A percentile compares a stretch with the other conserved stretches of the same genome.
Conservation (phyloP, 257 asterid genomes). For the Solanum dulcamara region DNA sequence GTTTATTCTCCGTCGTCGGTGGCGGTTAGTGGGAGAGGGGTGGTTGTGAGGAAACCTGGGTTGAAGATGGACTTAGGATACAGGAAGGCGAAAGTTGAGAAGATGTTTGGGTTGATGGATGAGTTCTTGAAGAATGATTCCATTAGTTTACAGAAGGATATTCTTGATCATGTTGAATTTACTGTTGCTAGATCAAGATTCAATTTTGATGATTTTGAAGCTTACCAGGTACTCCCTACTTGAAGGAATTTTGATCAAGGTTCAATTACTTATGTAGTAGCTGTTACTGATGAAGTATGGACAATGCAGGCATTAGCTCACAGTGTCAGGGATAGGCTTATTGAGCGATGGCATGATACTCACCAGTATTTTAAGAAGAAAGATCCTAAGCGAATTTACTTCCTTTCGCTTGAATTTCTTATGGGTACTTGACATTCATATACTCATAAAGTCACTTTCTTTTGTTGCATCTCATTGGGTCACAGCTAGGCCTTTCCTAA, state of each 20-base stretch:
- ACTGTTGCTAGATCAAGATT: conserved; percentile 47
- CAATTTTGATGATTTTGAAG: conserved; percentile 47
- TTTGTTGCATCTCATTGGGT: neutral
- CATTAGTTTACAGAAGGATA: conserved; percentile 33
- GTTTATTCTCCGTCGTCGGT: neutral
- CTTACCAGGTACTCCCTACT: conserved; percentile 25
- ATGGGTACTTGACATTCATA: conserved; percentile 25
- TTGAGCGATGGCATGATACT: conserved; percentile 51
- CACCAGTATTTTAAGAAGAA: conserved; percentile 33
- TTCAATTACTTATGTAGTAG: neutral
- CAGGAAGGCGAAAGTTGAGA: conserved; percentile 25
- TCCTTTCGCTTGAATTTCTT: conserved; percentile 45
- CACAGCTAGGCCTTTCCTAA: neutral
- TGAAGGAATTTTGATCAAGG: neutral
- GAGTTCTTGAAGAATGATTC: conserved; percentile 31
- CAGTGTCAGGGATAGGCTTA: conserved; percentile 41
- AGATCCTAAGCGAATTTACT: conserved; percentile 43
- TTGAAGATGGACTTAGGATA: conserved; percentile 14
- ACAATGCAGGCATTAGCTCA: conserved; percentile 35
- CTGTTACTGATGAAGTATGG: neutral
- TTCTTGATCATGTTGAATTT: conserved; percentile 38
- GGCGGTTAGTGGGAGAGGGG: conserved; percentile 30
- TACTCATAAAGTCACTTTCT: neutral
- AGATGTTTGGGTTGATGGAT: conserved; percentile 36
- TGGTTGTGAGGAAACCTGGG: conserved; percentile 32